Base-by-base conservation (phyloP, 306 rosid genomes). In the Trifolium dubium region DNA sequence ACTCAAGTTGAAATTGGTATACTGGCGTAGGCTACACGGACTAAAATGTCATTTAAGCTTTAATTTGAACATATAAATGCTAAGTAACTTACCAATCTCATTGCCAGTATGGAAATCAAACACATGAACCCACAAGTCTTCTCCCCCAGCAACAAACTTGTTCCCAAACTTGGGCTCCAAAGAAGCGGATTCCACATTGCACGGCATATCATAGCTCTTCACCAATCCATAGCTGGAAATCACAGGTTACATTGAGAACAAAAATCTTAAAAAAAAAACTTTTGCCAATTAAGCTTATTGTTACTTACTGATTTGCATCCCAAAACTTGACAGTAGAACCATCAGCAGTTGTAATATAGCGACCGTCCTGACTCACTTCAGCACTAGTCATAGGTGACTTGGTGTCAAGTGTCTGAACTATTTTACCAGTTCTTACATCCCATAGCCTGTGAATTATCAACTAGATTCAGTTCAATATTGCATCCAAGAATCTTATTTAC, bases 321-420 rank as follows among this genome's bases (percentile, higher is more conserved):
- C 99, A 95, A 77, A 95, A 95, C 81, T 95, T 95, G 34, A 95
- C 99, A 23, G 96, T 82, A 19, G 92, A 87, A 62, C 99, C 98
- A 83, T 95, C 99, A 50, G 97, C 92, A n/a, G 98, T 95, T 12
- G 95, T 89, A 63, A 95, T 95, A 85, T 90, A 95, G 9, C 92
- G 98, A 66, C 98, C 99, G 82, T 95, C 99, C 83, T 87, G 98
- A 82, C 99, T 90, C 74, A 95, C 99, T 90, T 95, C 99, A 61
- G 97, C 92, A 84, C 98, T 95, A 50, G 99, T 95, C 67, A 95
- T 92, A 51, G 99, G 87, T 9, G 90, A 87, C 85, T 88, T 86
- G 68, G 97, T 95, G 53, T 95, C 98, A 59, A 95, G 98, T 15
- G 97, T 92, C 80, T 92, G 96, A 9, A 92, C 92, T 62, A 92